Base-by-base conservation (phyloP, 73 alveolate species). In the Blepharisma japonicum region DNA sequence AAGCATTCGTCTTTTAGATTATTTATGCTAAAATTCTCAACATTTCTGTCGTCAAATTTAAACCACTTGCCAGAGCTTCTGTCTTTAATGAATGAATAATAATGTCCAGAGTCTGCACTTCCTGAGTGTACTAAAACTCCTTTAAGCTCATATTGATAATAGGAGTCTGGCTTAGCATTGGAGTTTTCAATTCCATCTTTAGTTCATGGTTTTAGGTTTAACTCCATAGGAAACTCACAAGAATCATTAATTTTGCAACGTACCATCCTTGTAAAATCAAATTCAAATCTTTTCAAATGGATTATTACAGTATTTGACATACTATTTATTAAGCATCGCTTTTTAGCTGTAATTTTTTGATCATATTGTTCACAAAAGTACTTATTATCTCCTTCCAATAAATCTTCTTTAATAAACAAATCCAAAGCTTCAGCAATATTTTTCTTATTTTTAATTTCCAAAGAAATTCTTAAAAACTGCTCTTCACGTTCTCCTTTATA, bases 331-430 rank as follows among this genome's bases (percentile, higher is more conserved):
- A 97, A 90, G 49, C 93, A 91, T 72, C 99, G 81, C 88, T 96
- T 96, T 11, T 89, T 90, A 7, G 99, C 92, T 7, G 91, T 91
- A 14, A 95, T 94, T 82, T 94, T 95, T 66, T 87, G 89, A 56
- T 96, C 91, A 68, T 98, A 95, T 71, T 94, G 84, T 46, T 95
- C 98, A 84, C 99, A 95, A 70, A 80, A 85, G 83, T 94, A 95
- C 25, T 98, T 89, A 83, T 96, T 96, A 55, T 95, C 99, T 14
- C 99, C 99, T 76, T 93, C 97, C 67, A 96, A 89, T 87, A 92
- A 74, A 77, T 96, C 99, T 7, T 98, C 99, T 77, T 95, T 85
- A 8, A 95, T 89, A 25, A 92, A 91, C 5, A 96, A 68, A 66
- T 94, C 94, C 53, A 96, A 87, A 50, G 98, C 88, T 83, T 95